phyloP scores from a whole-genome alignment of 2,329 filamentous ascomycete genomes.

The Pseudogymnoascus pannorum region DNA sequence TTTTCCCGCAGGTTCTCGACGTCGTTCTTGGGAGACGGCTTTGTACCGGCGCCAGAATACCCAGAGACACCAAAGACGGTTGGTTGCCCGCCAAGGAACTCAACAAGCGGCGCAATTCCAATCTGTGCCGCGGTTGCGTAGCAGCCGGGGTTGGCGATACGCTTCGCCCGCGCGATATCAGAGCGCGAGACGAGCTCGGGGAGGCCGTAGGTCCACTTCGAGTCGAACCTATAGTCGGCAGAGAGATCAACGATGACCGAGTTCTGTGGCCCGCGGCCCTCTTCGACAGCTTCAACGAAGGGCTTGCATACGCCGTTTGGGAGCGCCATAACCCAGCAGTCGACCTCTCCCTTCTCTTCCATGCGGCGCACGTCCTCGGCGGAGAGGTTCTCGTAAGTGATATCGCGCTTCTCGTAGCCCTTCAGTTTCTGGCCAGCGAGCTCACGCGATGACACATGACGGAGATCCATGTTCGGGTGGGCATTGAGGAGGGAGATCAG shows the following conservation, averaged over 20 bases:
- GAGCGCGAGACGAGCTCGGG: constrained; percentile 75
- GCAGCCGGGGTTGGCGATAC: constrained; percentile 90
- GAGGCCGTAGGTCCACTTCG: constrained; percentile 80
- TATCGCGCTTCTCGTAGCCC: constrained; percentile 84
- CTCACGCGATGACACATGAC: constrained; percentile 89
- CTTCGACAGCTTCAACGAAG: constrained; percentile 80
- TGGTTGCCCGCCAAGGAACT: constrained; percentile 67
- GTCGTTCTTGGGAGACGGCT: constrained; percentile 91
- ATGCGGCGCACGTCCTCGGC: constrained; percentile 81
- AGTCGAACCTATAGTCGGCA: constrained; percentile 91
- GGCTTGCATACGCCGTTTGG: constrained; percentile 94
- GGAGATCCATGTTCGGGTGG: constrained; percentile 84
- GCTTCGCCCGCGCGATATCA: constrained; percentile 67
- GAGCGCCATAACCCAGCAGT: constrained; percentile 96
- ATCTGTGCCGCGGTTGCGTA: constrained; percentile 92
- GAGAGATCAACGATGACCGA: constrained; percentile 88
- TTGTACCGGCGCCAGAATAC: constrained; percentile 91
- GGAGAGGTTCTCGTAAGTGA: constrained; percentile 84
- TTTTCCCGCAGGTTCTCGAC: constrained; percentile 76
- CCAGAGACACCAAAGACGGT: constrained; percentile 86
- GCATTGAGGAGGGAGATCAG: constrained; percentile 79
- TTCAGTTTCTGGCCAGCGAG: constrained; percentile 78
- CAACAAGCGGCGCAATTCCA: constrained; percentile 74
- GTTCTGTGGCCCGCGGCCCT: constrained; percentile 51
- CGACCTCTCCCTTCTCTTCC: constrained; percentile 75